phyloP scores from a whole-genome alignment of 2,329 filamentous ascomycete genomes.

The Cladosporium sp. region DNA sequence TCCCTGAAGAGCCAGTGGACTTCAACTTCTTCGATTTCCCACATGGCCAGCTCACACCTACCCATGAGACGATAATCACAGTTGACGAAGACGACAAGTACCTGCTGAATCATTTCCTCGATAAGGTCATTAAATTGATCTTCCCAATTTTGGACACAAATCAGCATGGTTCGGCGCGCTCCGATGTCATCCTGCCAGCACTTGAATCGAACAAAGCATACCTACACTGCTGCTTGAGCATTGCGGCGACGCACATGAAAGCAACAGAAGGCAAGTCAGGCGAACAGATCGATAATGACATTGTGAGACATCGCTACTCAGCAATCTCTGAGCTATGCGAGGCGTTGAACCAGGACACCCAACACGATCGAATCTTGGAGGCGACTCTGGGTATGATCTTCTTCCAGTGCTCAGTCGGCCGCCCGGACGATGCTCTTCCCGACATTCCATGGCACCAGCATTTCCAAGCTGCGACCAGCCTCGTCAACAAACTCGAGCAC shows the following conservation, averaged over 20 bases:
- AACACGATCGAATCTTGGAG: conserved; percentile 86
- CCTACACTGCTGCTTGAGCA: conserved; percentile 91
- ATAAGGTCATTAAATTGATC: conserved; percentile 79
- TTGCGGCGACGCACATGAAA: conserved; percentile 89
- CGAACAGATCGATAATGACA: conserved; percentile 80
- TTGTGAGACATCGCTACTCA: conserved; percentile 85
- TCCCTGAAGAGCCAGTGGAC: conserved; percentile 54
- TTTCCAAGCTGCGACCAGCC: conserved; percentile 82
- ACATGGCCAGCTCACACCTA: conserved; percentile 59
- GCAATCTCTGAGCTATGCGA: conserved; percentile 84
- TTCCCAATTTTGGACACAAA: conserved; percentile 91
- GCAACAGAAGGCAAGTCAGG: conserved; percentile 62
- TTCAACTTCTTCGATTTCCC: conserved; percentile 81
- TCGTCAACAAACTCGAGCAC: conserved; percentile 81
- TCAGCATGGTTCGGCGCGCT: conserved; percentile 75
- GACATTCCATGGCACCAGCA: conserved; percentile 97
- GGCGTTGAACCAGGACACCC: conserved; percentile 70
- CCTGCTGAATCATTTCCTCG: conserved; percentile 84
- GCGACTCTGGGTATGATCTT: conserved; percentile 93
- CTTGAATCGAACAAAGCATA: conserved; percentile 90
- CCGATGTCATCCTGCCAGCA: conserved; percentile 79
- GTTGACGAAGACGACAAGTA: conserved; percentile 84
- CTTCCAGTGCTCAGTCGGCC: conserved; percentile 88
- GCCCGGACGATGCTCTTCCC: conserved; percentile 75
- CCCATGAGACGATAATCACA: conserved; percentile 69